Evolutionary conservation across 805 yeast genomes (phyloP), one percentile per base, ranked within the genome.

Genomic region (Wickerhamomyces ciferrii): DNA sequence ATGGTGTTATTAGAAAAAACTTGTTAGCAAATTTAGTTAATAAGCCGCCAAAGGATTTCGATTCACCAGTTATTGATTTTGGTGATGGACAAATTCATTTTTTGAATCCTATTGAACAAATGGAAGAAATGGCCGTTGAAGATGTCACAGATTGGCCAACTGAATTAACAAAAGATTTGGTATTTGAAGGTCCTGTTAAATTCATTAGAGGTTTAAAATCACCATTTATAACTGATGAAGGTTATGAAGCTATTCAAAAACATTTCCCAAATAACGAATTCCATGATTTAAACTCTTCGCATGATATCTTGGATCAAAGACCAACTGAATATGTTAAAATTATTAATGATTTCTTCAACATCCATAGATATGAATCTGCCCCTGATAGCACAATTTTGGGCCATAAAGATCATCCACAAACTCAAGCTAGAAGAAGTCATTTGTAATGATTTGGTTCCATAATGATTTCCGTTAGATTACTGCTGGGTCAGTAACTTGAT

Each of bases 281-380:
- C 40, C 44, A 45, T 23, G 51, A 53, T 10, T 49, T 63, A 25
- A 58, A 60, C 42, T 58, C 65, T 2, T 47, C 53, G 9, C 66
- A 62, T 46, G 73, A 75, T 66, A 55, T 74, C 2, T 65, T 72
- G 37, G 65, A 68, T 34, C 77, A 74, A 46, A 61, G 65, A 53
- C 75, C 76, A 8, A 42, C 48, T 15, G 65, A 61, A 47, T 61
- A 60, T 38, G 61, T 60, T 11, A 48, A 52, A 51, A 51, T 60
- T 18, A 54, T 62, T 31, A 53, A 56, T 45, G 65, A 60, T 45
- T 57, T 57, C 39, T 57, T 57, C 54, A 57, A 57, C 40, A 35
- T 45, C 27, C 55, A 52, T 11, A 50, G 59, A 42, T 57, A 57
- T 42, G 41, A 52, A 24, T 18, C 41, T 24, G 52, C 53, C 2